phyloP scores from a whole-genome alignment of 1,139 yeast genomes.

The Schizosaccharomyces versatilis region DNA sequence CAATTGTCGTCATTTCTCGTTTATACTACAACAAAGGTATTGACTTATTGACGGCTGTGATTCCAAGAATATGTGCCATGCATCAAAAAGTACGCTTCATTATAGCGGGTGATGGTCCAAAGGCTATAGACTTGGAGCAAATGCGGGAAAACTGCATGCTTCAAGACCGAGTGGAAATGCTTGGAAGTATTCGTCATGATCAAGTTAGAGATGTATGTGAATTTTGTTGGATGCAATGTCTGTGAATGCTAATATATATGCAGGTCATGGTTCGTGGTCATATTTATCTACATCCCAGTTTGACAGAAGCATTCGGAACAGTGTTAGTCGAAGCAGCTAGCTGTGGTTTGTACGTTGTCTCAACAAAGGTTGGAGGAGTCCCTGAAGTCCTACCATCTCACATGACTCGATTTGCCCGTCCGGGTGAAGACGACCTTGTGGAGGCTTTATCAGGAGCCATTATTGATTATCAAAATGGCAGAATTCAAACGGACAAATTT shows the following conservation, averaged over 20 bases:
- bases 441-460: conserved; percentile 13
- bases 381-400: conserved; percentile 87
- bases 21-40: conserved; percentile 93
- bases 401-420: conserved; percentile 83
- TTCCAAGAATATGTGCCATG: conserved; percentile 56
- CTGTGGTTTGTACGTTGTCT: conserved; percentile 80
- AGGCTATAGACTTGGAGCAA: conserved; percentile 77
- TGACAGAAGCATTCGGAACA: conserved; percentile 96
- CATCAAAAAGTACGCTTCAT: conserved; percentile 51
- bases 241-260: conserved; percentile 15
- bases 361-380: conserved; percentile 92
- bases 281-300: conserved; percentile 76
- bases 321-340: conserved; percentile 94
- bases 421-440: conserved; percentile 37
- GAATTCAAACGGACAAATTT: conserved; percentile 50
- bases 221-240: neutral
- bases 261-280: conserved; percentile 69
- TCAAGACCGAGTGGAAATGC: conserved; percentile 66
- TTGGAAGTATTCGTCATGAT: conserved; percentile 82
- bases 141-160: conserved; percentile 73
- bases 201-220: conserved; percentile 42
- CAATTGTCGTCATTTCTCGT: conserved; percentile 78
- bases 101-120: conserved; percentile 95
- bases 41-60: conserved; percentile 61
- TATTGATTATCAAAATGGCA: conserved; percentile 17